Evolutionary conservation across 805 yeast species (phyloP), one percentile per base, ranked within the genome.

Genomic region (Kuraishia borneana): DNA sequence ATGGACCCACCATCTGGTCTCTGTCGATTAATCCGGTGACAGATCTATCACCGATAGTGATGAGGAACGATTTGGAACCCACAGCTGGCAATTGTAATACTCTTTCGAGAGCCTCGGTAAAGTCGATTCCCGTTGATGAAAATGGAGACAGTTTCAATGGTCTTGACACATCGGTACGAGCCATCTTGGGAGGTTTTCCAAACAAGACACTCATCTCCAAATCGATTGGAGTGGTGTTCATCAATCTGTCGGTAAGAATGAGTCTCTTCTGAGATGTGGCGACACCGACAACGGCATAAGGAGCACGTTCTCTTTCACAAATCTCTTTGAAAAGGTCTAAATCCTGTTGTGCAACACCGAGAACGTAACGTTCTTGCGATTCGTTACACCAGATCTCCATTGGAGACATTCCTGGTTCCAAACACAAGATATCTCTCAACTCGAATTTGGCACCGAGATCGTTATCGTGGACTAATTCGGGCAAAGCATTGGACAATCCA

Each of bases 381-480:
- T 92, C 98, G 50, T 94, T 89, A 73, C 99, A 92, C 99, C 99
- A 92, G 43, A 92, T 85, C 65, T 92, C 98, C 95, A 92, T 84
- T 36, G 99, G 97, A 4, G 97, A 89, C 96, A 92, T 85, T 38
- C 96, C 94, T 32, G 95, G 94, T 58, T 92, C 99, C 43, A 87
- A 70, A 25, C 87, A 79, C 37, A 94, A 73, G 37, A 92, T 80
- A 36, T 88, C 82, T 60, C 99, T 76, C 44, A 92, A 69, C 58
- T 92, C 96, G 43, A 92, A 92, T 43, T 56, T 68, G 20, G 96
- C 99, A 55, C 99, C 99, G 42, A 92, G 70, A 44, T 83, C 92
- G 55, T 92, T 92, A 57, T 92, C 99, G 53, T 92, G 96, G 18
- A 92, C 98, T 44, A 92, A 70, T 62, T 92, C 99, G 7, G 99